phyloP scores from a whole-genome alignment of 371 early-diverging fungal genomes.

The Syncephalastrum racemosum region DNA sequence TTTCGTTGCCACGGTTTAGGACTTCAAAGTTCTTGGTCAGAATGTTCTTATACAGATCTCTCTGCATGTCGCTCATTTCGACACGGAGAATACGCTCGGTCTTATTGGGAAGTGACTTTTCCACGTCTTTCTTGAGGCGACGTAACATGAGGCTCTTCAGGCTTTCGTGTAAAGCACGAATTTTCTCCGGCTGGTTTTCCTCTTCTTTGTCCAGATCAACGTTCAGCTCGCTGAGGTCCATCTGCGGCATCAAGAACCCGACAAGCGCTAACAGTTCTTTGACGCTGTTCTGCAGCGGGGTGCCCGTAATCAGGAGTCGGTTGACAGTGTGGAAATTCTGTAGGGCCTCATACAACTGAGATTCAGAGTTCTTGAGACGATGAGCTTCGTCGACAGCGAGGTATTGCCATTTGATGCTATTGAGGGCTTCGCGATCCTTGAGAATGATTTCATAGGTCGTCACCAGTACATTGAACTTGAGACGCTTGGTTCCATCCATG shows the following conservation, averaged over 20 bases:
- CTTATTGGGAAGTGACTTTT: slow-evolving; percentile 93
- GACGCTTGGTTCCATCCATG: slow-evolving; percentile 44
- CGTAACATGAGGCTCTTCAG: slow-evolving; percentile 92
- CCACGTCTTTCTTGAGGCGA: slow-evolving; percentile 96
- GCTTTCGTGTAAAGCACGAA: slow-evolving; percentile 80
- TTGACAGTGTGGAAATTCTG: slow-evolving; percentile 75
- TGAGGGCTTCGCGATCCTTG: slow-evolving; percentile 82
- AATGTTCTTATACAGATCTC: slow-evolving; percentile 91
- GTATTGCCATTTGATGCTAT: slow-evolving; percentile 80
- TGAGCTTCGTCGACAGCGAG: slow-evolving; percentile 93
- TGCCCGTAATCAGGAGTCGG: slow-evolving; percentile 86
- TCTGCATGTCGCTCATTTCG: slow-evolving; percentile 87
- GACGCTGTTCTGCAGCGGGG: slow-evolving; percentile 88
- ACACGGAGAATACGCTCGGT: slow-evolving; percentile 94
- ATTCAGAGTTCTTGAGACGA: slow-evolving; percentile 87
- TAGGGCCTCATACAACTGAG: slow-evolving; percentile 84
- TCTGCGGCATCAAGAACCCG: slow-evolving; percentile 83
- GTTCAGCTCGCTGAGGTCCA: slow-evolving; percentile 66
- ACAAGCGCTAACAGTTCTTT: slow-evolving; percentile 82
- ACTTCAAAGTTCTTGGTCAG: slow-evolving; percentile 89
- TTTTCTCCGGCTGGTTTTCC: slow-evolving; percentile 76
- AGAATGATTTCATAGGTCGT: slow-evolving; percentile 96
- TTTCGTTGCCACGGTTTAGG: slow-evolving; percentile 82
- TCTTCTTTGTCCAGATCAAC: slow-evolving; percentile 61
- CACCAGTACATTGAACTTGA: slow-evolving; percentile 90